phyloP scores from a whole-genome alignment of 2,329 filamentous ascomycete genomes.

The Mollisiaceae sp. region DNA sequence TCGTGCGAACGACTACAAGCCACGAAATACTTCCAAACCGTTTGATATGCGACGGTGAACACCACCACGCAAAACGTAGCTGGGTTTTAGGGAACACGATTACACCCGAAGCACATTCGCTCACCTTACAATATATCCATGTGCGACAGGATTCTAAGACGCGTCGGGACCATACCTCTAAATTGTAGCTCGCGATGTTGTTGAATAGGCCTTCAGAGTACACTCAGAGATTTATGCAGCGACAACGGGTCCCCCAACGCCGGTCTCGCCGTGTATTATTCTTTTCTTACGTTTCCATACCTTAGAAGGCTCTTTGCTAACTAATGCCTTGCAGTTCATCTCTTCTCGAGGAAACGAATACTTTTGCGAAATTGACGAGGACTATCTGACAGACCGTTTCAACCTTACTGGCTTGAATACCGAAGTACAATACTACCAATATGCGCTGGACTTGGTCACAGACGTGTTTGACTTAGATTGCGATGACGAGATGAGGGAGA shows the following conservation, averaged over 20 bases:
- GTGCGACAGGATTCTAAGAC: not conserved
- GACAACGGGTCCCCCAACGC: not conserved
- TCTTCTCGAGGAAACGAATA: slow-evolving; percentile 98
- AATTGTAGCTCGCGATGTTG: no score
- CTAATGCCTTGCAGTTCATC: slow-evolving; percentile 74
- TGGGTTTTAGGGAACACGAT: not conserved
- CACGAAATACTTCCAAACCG: not conserved
- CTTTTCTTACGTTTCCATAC: not conserved
- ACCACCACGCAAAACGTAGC: not conserved
- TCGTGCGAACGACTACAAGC: not conserved
- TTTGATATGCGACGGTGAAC: not conserved
- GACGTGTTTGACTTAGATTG: slow-evolving; percentile 99
- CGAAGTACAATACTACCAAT: slow-evolving; percentile 98
- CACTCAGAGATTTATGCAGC: no score
- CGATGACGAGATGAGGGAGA: slow-evolving; percentile 97
- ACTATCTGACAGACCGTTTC: slow-evolving; percentile 97
- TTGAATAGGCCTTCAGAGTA: no score
- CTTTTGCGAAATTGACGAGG: slow-evolving; percentile 99
- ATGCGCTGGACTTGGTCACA: slow-evolving; percentile 95
- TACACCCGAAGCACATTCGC: not conserved
- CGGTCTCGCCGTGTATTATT: not conserved
- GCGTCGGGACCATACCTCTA: no score
- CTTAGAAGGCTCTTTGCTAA: slow-evolving; percentile 31
- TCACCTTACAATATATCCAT: not conserved
- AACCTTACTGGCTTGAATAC: slow-evolving; percentile 97